Percentiles rank a stretch among this genome's conserved stretches.
These are phyloP conservation scores for Flaveria robusta DNA, from an alignment of 129 eudicot species.

Conservation along the genomic window DNA sequence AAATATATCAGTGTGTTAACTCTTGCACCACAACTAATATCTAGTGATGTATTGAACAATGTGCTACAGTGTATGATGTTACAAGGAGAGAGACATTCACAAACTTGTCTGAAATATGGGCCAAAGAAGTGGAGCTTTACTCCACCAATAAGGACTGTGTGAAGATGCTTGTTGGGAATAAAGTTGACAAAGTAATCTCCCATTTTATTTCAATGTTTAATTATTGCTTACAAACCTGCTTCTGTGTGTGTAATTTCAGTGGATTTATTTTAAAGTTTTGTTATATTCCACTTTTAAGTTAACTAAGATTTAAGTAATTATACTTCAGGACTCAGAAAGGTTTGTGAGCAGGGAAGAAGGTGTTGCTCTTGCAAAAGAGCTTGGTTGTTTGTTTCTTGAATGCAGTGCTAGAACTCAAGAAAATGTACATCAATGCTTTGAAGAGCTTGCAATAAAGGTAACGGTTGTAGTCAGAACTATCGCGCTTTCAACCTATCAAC, in stretches of 20 bases:
- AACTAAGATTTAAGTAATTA: neutral
- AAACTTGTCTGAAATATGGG: slow-evolving; percentile 89
- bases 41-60: slow-evolving; percentile 18
- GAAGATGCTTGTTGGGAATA: slow-evolving; percentile 97
- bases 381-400: slow-evolving; percentile 79
- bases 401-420: slow-evolving; percentile 90
- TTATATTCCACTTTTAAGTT: neutral
- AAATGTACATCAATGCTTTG: slow-evolving; percentile 79
- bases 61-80: slow-evolving; percentile 73
- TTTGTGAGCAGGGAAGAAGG: slow-evolving; percentile 93
- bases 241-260: neutral
- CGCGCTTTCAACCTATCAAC: neutral
- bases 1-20: neutral
- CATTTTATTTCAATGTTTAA: slow-evolving; percentile 10
- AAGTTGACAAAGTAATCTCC: slow-evolving; percentile 79
- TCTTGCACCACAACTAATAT: slow-evolving; percentile 6
- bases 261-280: neutral
- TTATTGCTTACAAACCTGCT: neutral
- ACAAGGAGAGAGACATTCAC: slow-evolving; percentile 89
- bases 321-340: slow-evolving; percentile 76
- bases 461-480: neutral
- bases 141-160: slow-evolving; percentile 86
- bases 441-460: slow-evolving; percentile 90
- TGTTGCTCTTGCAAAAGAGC: slow-evolving; percentile 76
- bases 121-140: slow-evolving; percentile 81